A percentile compares a stretch with the other conserved stretches of the same genome.
phyloP scores from a whole-genome alignment of 2,329 filamentous ascomycete genomes.

The Endothia cerciana region DNA sequence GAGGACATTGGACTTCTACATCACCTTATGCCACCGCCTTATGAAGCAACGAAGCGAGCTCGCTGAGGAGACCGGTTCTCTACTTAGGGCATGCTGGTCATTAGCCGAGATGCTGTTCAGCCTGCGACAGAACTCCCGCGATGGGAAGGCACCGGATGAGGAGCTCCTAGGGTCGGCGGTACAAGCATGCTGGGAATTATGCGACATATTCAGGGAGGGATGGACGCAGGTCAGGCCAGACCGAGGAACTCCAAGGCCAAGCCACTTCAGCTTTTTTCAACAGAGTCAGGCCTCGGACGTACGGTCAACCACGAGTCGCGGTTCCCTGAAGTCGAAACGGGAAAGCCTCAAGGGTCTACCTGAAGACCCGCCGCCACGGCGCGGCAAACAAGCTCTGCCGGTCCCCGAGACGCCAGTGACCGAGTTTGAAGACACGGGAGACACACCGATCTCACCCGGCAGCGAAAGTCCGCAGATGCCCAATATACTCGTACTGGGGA shows the following conservation, averaged over 20 bases:
- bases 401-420: constrained; percentile 91
- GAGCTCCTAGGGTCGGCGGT: constrained; percentile 86
- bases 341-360: constrained; percentile 55
- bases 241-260: constrained; percentile 80
- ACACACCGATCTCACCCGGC: constrained; percentile 81
- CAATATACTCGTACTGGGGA: constrained; percentile 86
- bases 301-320: constrained; percentile 48
- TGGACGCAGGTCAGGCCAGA: constrained; percentile 90
- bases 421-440: constrained; percentile 93
- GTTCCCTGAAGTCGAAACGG: constrained; percentile 54
- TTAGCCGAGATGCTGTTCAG: constrained; percentile 93
- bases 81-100: constrained; percentile 86
- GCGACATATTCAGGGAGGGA: constrained; percentile 88
- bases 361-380: constrained; percentile 47
- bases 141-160: constrained; percentile 74
- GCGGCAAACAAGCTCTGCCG: constrained; percentile 47
- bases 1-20: constrained; percentile 90
- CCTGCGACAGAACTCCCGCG: constrained; percentile 78
- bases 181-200: constrained; percentile 93
- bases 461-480: constrained; percentile 75
- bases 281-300: constrained; percentile 46
- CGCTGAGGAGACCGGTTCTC: constrained; percentile 79
- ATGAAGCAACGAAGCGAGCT: constrained; percentile 89
- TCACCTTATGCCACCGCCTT: constrained; percentile 89
- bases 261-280: constrained; percentile 72